Percentiles rank a stretch among this genome's conserved stretches.
Evolutionary conservation across 1,139 yeast species (phyloP).

Genomic region (Geotrichum cucujoidarum): DNA sequence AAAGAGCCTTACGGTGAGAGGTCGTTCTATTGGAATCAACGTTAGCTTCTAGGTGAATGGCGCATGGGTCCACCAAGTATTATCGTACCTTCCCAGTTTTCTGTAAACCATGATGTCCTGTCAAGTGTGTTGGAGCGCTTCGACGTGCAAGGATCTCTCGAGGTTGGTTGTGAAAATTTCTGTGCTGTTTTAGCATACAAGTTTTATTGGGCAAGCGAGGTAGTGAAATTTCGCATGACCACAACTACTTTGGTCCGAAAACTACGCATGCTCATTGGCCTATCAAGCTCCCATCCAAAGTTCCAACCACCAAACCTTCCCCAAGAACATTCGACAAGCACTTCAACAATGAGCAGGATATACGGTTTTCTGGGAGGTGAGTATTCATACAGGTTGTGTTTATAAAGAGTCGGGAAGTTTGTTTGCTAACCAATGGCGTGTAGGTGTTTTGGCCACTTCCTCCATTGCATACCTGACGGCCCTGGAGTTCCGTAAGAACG

Average conservation of each 20-base stretch:
- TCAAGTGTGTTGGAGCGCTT: not conserved
- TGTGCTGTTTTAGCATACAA: slow-evolving; percentile 1
- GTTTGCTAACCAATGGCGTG: slow-evolving; percentile 1
- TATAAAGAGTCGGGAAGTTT: too few relatives aligned
- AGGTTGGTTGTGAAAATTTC: slow-evolving; percentile 1
- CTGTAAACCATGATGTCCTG: slow-evolving; percentile 20
- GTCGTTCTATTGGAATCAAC: too few relatives aligned
- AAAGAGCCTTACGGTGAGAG: slow-evolving; percentile 49
- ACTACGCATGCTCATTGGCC: slow-evolving; percentile 9
- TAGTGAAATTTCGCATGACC: slow-evolving; percentile 3
- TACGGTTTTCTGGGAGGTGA: slow-evolving; percentile 61
- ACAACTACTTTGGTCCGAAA: slow-evolving; percentile 6
- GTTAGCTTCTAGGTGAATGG: too few relatives aligned
- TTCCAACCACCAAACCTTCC: slow-evolving; percentile 4
- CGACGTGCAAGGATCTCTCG: not conserved
- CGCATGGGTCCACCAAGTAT: too few relatives aligned
- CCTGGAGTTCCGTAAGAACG: slow-evolving; percentile 50
- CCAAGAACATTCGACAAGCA: not conserved
- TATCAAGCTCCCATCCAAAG: not conserved
- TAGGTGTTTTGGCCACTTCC: slow-evolving; percentile 62
- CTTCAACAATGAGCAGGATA: slow-evolving; percentile 48
- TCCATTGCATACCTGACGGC: slow-evolving; percentile 63
- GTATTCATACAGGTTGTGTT: slow-evolving; percentile 19
- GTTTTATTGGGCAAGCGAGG: slow-evolving; percentile 11
- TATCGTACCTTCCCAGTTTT: slow-evolving; percentile 20